Evolutionary conservation across 2,329 filamentous ascomycete genomes (phyloP).

Genomic region (Plectosphaerella plurivora): DNA sequence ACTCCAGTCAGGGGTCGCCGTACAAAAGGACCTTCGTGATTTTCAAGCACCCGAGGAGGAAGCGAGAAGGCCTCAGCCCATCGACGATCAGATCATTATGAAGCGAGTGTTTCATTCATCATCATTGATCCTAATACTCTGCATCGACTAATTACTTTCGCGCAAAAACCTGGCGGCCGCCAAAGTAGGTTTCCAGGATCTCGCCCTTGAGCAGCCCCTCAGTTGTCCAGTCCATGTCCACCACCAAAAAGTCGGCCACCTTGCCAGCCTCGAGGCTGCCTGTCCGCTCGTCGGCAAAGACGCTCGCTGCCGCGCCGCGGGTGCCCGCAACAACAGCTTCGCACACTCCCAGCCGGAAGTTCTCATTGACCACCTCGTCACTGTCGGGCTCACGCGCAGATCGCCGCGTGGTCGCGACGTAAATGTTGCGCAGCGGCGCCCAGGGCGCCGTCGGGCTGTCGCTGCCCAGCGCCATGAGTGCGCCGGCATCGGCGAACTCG

Average conservation of each 20-base stretch:
- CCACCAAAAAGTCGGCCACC: slow-evolving; percentile 52
- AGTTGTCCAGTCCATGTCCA: slow-evolving; percentile 42
- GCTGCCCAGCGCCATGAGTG: slow-evolving; percentile 51
- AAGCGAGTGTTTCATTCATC: too few relatives aligned
- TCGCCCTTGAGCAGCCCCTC: slow-evolving; percentile 34
- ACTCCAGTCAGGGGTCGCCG: too few relatives aligned
- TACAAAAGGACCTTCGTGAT: too few relatives aligned
- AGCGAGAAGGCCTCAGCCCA: too few relatives aligned
- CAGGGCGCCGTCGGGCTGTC: slow-evolving; percentile 58
- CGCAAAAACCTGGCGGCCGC: slow-evolving; percentile 29
- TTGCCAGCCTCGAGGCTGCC: slow-evolving; percentile 48
- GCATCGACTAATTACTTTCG: neutral
- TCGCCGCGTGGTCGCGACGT: slow-evolving; percentile 53
- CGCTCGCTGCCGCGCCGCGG: slow-evolving; percentile 51
- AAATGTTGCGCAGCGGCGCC: slow-evolving; percentile 49
- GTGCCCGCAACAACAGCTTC: slow-evolving; percentile 52
- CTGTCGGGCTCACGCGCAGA: slow-evolving; percentile 44
- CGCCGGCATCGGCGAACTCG: slow-evolving; percentile 52
- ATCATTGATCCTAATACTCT: neutral
- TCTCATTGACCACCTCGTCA: slow-evolving; percentile 40
- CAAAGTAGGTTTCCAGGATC: slow-evolving; percentile 44
- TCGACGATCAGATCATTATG: too few relatives aligned
- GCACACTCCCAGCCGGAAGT: slow-evolving; percentile 48
- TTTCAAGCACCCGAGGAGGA: too few relatives aligned
- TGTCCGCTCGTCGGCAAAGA: slow-evolving; percentile 50